phyloP scores from a whole-genome alignment of 2,329 filamentous ascomycete species.

The Fusarium pseudonygamai region DNA sequence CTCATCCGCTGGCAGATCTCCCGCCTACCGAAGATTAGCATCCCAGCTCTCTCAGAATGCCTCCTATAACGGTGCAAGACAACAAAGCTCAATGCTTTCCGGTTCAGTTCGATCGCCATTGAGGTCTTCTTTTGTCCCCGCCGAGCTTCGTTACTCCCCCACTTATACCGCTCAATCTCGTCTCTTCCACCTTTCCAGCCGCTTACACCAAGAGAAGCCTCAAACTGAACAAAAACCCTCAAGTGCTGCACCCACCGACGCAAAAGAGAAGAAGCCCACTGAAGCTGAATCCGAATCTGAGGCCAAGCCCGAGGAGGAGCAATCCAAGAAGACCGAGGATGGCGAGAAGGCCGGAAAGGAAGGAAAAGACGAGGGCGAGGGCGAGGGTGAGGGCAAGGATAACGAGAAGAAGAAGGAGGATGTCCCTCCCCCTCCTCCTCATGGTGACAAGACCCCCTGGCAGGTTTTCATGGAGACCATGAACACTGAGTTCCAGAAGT shows the following conservation, averaged over 20 bases:
- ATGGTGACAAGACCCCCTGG: slow-evolving; percentile 98
- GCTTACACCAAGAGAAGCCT: slow-evolving; percentile 47
- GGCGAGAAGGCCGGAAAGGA: slow-evolving; percentile 53
- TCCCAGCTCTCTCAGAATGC: slow-evolving; percentile 47
- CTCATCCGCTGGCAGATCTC: slow-evolving; percentile 55
- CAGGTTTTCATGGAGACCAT: slow-evolving; percentile 99
- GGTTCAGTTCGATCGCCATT: slow-evolving; percentile 50
- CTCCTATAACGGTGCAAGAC: slow-evolving; percentile 40
- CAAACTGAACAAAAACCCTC: slow-evolving; percentile 43
- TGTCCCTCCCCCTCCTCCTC: slow-evolving; percentile 86
- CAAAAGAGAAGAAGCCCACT: slow-evolving; percentile 52
- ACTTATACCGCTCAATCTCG: slow-evolving; percentile 45
- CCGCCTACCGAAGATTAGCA: slow-evolving; percentile 60
- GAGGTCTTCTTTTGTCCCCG: slow-evolving; percentile 57
- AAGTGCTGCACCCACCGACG: slow-evolving; percentile 49
- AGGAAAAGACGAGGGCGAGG: slow-evolving; percentile 58
- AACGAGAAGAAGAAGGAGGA: slow-evolving; percentile 72
- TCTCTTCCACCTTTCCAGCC: slow-evolving; percentile 47
- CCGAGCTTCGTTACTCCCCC: slow-evolving; percentile 47
- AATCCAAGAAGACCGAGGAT: slow-evolving; percentile 56
- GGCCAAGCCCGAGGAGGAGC: slow-evolving; percentile 52
- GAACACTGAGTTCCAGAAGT: slow-evolving; percentile 91
- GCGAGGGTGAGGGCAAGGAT: slow-evolving; percentile 59
- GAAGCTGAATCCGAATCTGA: slow-evolving; percentile 47
- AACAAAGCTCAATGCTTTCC: slow-evolving; percentile 41